Evolutionary conservation across 208 protist species (phyloP), one percentile per base, ranked within the genome.

Genomic region (Wallacemonas rigidus): DNA sequence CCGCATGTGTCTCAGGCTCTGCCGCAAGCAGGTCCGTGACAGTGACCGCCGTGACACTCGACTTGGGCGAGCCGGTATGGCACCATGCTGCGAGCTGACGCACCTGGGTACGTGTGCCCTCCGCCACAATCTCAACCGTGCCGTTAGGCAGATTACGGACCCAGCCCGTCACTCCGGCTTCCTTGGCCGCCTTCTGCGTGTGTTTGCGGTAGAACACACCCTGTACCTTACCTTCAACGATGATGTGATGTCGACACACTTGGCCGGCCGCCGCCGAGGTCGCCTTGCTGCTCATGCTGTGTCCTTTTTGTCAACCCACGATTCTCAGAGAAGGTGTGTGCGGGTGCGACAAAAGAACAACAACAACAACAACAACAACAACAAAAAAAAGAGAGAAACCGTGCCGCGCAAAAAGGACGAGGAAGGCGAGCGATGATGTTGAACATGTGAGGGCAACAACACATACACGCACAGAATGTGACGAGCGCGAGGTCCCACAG

Each of bases 181-280:
- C 69, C 38, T 43, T 4, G 3, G 88, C 91, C 4, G 72, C 65
- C 4, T 67, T 67, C 38, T 83, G 69, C 6, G 94, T 92, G 81
- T 97, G 76, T 64, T 96, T 97, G 70, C 92, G 83, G 45, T 89
- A 97, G 69, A 94, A 96, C 2, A 98, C 94, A 39, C 94, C 92
- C 73, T 98, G 94, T 43, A 98, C 94, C 14, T 82, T 78, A 15
- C 94, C 94, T 44, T 67, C 72, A 14, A 98, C 89, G 41, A 91
- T 76, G 14, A 95, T 79, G 72, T 65, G 60, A 38, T 65, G 60
- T 8, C 88, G 87, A 12, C 76, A 82, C 2, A 58, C 39, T 14
- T 82, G 55, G 36, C 80, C 14, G 2, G 14, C 45, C 7, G 61
- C 61, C 8, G 58, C 44, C 39, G 61, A 7, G 7, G 67, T 38